These are phyloP conservation scores for Mediolabrus comicus DNA, from an alignment of 108 stramenopile genomes.

Conservation along the genomic window DNA sequence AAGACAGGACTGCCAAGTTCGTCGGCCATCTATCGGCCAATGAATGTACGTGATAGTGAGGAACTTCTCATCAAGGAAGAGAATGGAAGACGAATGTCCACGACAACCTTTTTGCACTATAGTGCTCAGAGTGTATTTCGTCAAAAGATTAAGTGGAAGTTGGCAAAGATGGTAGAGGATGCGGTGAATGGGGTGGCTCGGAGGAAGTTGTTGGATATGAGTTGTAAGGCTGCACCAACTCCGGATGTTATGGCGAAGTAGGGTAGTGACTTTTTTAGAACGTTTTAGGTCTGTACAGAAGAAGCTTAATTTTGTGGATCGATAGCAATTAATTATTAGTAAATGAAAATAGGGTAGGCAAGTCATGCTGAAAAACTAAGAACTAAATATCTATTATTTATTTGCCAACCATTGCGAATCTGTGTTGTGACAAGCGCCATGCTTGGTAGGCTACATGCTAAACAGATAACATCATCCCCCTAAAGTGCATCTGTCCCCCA, in stretches of 20 bases:
- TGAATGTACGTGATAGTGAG: background rate
- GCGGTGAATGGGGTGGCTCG: background rate
- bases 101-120: background rate
- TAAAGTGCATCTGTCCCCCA: background rate
- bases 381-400: background rate
- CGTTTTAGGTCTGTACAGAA: no score
- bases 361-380: no score
- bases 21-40: background rate
- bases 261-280: no score
- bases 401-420: background rate
- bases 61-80: background rate
- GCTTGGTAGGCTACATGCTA: no score
- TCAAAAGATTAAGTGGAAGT: slow-evolving; percentile 8
- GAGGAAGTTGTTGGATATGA: background rate
- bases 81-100: background rate
- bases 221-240: background rate
- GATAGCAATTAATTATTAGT: no score
- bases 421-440: background rate
- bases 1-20: background rate
- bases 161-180: background rate
- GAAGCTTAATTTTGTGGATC: no score
- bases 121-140: slow-evolving; percentile 1
- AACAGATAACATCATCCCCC: no score
- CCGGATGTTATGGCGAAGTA: no score
- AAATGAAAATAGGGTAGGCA: no score